Evolutionary conservation across 2,329 filamentous ascomycete species (phyloP), one percentile per base, ranked within the genome.

Genomic region (Nigrospora osmanthi): DNA sequence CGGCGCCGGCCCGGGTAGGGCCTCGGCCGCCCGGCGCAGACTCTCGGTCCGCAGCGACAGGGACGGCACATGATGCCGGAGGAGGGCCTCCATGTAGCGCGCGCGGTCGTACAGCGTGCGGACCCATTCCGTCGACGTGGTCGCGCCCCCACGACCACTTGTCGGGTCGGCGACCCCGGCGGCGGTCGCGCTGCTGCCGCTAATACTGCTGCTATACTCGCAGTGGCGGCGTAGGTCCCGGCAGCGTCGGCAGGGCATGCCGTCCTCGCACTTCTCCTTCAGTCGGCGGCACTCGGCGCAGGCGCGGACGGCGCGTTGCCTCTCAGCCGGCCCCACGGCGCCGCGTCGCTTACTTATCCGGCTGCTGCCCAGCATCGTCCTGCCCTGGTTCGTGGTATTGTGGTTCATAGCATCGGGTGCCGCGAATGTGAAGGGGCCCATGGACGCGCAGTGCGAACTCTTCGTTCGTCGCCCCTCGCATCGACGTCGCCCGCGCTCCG

Each of bases 261-360:
- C 75, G 39, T 74, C 75, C 52, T 77, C 73, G 52, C 74, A 78
- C 59, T 76, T 76, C 56, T 78, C 74, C 54, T 78, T 78, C 46
- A 73, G 67, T 49, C 72, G 66, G 47, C 74, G 72, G 56, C 73
- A 78, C 16, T 42, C 40, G 6, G 40, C 40, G 16, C 40, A 35
- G 15, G 40, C 40, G 2, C 32, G 40, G 40, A 42, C 40, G 40
- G 40, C 40, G 1, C 40, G 40, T 17, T 42, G 32, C 32, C 40
- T 12, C 11, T 42, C 32, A 2, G 23, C 6, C 13, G 40, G 40
- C 7, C 16, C 31, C 32, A 35, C 40, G 40, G 5, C 35, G 17
- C 38, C 10, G 38, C 40, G 40, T 15, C 32, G 17, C 12, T 42
- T 42, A 32, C 2, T 42, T 16, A 35, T 42, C 23, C 40, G 28